Base-by-base conservation (phyloP, 768 basidiomycete species). In the Leucocoprinus leucothites region DNA sequence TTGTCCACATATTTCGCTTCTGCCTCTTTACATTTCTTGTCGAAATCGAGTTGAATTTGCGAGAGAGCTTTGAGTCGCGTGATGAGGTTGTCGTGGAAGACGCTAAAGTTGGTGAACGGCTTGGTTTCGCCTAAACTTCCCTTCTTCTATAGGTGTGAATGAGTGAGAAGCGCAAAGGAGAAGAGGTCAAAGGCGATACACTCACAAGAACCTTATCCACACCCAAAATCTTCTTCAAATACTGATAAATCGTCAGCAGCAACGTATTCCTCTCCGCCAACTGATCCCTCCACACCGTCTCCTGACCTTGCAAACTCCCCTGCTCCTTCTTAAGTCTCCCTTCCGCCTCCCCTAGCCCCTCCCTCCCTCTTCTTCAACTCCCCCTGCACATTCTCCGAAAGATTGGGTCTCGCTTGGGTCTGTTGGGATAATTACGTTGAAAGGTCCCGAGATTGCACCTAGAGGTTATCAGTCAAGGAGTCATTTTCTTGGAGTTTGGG, bases 11-110 rank as follows among this genome's bases (percentile, higher is more conserved):
- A 91, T 21, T 78, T 78, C 3, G 70, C 70, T 63, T 98, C 96
- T 0, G 82, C 80, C 18, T 93, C 91, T 68, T 92, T 93, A 59
- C 78, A 77, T 9, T 89, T 82, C 64, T 84, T 89, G 65, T 98
- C 94, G 64, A 96, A 97, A 62, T 93, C 86, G 26, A 81, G 68
- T 67, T 93, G 87, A 35, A 98, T 89, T 60, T 91, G 85, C 51
- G 84, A 88, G 56, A 98, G 81, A 0, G 85, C 77, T 64, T 94
- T 93, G 25, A 99, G 77, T 11, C 95, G 83, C 1, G 85, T 82
- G 64, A 97, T 88, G 21, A 99, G 82, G 62, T 94, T 94, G 69
- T 97, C 94, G 62, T 96, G 91, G 78, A 99, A 97, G 52, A 94
- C 87, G 60, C 81, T 75, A 64, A 98, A 97, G 70, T 96, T 96